Evolutionary conservation across 2,329 filamentous ascomycete species (phyloP), one percentile per base, ranked within the genome.

Genomic region (Cladosporium sp.): DNA sequence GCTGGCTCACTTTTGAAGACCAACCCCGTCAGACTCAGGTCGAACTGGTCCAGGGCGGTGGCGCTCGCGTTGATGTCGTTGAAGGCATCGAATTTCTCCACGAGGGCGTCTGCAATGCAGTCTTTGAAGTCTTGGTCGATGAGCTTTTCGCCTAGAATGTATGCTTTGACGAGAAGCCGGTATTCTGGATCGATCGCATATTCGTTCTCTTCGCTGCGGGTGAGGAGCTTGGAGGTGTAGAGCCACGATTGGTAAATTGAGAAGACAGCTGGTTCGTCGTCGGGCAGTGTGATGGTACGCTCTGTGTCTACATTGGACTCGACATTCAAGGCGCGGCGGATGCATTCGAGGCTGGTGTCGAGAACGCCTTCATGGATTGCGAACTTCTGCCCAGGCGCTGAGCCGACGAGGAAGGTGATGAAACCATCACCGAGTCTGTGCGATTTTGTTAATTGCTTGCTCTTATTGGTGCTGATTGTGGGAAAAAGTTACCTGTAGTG

Each of bases 121-220:
- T 69, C 65, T 45, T 64, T 67, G 63, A 66, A 68, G 15, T 49
- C 22, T 0, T 24, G 4, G 54, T 69, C 66, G 3, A 62, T 42
- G 0, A 68, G 17, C 25, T 64, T 64, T 22, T 68, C 67, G 13
- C 66, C 66, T 1, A 70, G 59, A 2, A 64, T 55, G 58, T 64
- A 69, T 5, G 59, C 56, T 3, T 60, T 50, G 1, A 58, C 40
- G 1, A 68, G 39, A 9, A 24, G 8, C 12, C n/a, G 3, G 22
- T 59, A 60, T 28, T 56, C 56, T 4, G 15, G 17, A 8, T 50
- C 34, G 13, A 17, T 9, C 7, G 3, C 10, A n/a, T 2, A 12
- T n/a, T 9, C 25, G n/a, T 17, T 2, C 12, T 6, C 32, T 13
- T 15, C 12, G 6, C 9, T 7, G 8, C 17, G 6, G 5, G 39